Percentiles rank a stretch among this genome's conserved stretches.
Conservation (phyloP, 305 asterid genomes). For the Euphrasia arctica region DNA sequence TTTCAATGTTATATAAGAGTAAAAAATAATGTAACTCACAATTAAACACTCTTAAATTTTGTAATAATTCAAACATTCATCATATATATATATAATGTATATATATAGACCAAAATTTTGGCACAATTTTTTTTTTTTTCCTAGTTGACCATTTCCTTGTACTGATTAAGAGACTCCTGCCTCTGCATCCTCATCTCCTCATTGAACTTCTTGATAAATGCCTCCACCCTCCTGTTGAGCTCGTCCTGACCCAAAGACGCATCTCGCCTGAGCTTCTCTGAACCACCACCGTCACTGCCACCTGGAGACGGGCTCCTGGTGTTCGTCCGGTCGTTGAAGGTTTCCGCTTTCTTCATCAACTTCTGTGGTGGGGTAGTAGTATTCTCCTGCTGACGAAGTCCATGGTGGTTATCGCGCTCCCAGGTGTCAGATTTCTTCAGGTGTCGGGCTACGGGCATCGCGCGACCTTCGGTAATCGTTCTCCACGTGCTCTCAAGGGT, state of each 20-base stretch:
- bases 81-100: background rate
- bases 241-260: conserved; percentile 74
- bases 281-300: conserved; percentile 26
- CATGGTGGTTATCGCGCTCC: conserved; percentile 40
- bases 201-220: conserved; percentile 74
- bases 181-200: conserved; percentile 81
- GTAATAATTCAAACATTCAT: too few species aligned
- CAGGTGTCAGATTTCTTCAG: conserved; percentile 71
- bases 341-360: conserved; percentile 57
- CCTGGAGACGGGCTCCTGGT: conserved; percentile 28
- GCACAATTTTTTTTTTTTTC: background rate
- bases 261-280: conserved; percentile 58
- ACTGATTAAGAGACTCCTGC: conserved; percentile 67
- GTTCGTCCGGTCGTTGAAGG: conserved; percentile 44
- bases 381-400: background rate
- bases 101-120: background rate
- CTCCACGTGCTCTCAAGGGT: conserved; percentile 82
- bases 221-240: conserved; percentile 70
- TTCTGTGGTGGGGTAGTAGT: conserved; percentile 25
- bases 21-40: too few species aligned
- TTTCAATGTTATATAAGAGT: too few species aligned
- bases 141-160: conserved; percentile 45
- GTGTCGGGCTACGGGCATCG: conserved; percentile 76
- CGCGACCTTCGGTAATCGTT: conserved; percentile 76
- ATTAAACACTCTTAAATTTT: too few species aligned